Base-by-base conservation (phyloP, 2,329 filamentous ascomycete genomes). In the Penicillium sp. region DNA sequence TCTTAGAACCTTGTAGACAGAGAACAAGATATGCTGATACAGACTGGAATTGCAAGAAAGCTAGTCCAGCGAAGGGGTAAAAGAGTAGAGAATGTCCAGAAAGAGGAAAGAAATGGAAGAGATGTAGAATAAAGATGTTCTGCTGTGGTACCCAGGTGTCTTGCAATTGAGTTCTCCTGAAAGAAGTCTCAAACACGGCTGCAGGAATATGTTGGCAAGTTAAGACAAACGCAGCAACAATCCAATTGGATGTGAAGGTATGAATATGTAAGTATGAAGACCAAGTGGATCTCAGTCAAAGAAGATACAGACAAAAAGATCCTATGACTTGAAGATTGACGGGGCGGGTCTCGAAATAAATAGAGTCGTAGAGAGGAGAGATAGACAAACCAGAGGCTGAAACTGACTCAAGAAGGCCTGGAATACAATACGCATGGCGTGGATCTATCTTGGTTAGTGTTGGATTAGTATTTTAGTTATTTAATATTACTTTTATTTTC, bases 51-150 rank as follows among this genome's bases (percentile, higher is more conserved):
- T 8, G 46, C 40, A 44, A 55, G 50, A 41, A 34, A 30, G 18
- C 16, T 50, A 45, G n/a, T 29, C 50, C 40, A 51, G 45, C 30
- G 49, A 55, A 23, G 51, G 51, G 56, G 34, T 36, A 46, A 57
- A 32, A 51, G 49, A 54, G 51, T 9, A 29, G 26, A 51, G 41
- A 34, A 18, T 39, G 56, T 62, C 59, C 51, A 55, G 55, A 65
- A 64, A 56, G 50, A 60, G 59, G 42, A 60, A 58, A 60, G 59
- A 63, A 64, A 58, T 40, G 59, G 59, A 66, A 61, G 47, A 51
- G 56, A 47, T 32, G 52, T 50, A 51, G 53, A 53, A 56, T 43
- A 52, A 56, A 53, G 47, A 51, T 45, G 47, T 45, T 41, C 52
- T 60, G 59, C 34, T 56, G 51, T 58, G 39, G 43, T 26, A 59